Conservation (phyloP, 139 green algal species). For the Picochlorum sp. region DNA sequence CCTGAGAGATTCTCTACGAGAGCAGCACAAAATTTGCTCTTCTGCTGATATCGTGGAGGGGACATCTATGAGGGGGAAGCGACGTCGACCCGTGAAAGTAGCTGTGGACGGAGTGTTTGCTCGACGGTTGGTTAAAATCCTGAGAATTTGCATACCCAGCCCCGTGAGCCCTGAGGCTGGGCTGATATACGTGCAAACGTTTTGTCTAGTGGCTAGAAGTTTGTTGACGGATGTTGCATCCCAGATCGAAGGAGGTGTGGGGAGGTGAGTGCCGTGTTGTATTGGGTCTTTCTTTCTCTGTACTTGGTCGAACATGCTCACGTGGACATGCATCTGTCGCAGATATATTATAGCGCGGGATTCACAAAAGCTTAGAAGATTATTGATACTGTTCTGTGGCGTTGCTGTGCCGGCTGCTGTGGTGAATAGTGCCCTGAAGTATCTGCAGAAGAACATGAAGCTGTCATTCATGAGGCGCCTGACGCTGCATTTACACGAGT, state of each 20-base stretch:
- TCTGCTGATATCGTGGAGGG: background rate
- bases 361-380: conserved; percentile 39
- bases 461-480: conserved; percentile 53
- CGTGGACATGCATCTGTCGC: background rate
- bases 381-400: conserved; percentile 49
- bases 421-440: conserved; percentile 88
- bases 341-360: conserved; percentile 33
- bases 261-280: background rate
- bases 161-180: conserved; percentile 50
- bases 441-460: conserved; percentile 84
- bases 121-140: conserved; percentile 29
- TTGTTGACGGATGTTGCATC: conserved; percentile 77
- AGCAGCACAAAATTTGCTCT: conserved; percentile 9
- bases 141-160: conserved; percentile 63
- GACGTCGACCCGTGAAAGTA: conserved; percentile 21
- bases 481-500: conserved; percentile 68
- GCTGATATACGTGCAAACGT: conserved; percentile 60
- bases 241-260: conserved; percentile 46
- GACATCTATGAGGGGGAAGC: background rate
- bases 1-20: background rate
- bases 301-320: too few species aligned
- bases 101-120: conserved; percentile 46
- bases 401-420: conserved; percentile 68
- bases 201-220: conserved; percentile 67
- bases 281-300: too few species aligned